Evolutionary conservation across 176 grass and related monocot genomes (phyloP).

Genomic region (Raddia guianensis): DNA sequence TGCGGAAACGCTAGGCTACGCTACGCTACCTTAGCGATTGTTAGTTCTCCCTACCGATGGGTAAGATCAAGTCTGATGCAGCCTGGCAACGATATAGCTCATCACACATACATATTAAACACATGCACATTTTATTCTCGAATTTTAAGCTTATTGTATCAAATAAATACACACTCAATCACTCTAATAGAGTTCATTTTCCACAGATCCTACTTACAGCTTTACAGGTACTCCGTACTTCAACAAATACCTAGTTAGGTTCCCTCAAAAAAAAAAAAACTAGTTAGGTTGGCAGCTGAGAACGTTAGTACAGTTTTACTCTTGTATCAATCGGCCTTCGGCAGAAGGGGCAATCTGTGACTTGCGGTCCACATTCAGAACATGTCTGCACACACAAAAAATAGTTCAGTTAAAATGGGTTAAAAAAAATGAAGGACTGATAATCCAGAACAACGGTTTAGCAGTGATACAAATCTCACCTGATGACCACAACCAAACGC

Average conservation of each 20-base stretch:
- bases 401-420: constrained; percentile 3
- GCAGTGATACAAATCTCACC: constrained; percentile 43
- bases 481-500: constrained; percentile 90
- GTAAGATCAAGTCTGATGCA: constrained; percentile 2
- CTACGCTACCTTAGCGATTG: too few relatives aligned
- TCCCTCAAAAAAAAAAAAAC: too few relatives aligned
- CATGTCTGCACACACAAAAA: constrained; percentile 58
- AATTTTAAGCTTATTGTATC: constrained; percentile 10
- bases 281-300: neutral
- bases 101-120: neutral
- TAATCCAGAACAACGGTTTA: constrained; percentile 4
- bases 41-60: neutral
- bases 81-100: neutral
- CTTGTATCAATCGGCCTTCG: constrained; percentile 72
- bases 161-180: neutral
- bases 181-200: neutral
- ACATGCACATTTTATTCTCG: neutral
- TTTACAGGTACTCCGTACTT: neutral
- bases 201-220: constrained; percentile 23
- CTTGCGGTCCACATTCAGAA: constrained; percentile 68
- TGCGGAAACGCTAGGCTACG: too few relatives aligned
- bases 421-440: neutral
- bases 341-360: constrained; percentile 68
- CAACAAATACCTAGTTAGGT: constrained; percentile 9
- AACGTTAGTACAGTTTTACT: constrained; percentile 69